phyloP scores from a whole-genome alignment of 1,284 basidiomycete genomes.

The Cronartium quercuum region DNA sequence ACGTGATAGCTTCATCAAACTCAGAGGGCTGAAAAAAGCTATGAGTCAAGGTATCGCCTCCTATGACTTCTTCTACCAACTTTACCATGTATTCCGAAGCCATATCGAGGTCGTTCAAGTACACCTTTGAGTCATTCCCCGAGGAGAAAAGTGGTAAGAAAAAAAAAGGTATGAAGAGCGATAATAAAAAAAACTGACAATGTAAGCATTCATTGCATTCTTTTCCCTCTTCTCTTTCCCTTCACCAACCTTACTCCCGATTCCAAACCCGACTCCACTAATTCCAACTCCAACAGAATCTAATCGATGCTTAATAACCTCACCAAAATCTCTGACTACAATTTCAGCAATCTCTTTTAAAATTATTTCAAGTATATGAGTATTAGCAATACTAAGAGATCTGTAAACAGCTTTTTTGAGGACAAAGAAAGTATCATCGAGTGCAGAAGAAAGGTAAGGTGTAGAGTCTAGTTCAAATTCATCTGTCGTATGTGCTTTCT shows the following conservation, averaged over 20 bases:
- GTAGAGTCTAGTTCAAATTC: constrained; percentile 11
- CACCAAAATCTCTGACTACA: constrained; percentile 72
- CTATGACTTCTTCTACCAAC: constrained; percentile 63
- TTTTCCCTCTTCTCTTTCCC: constrained; percentile 66
- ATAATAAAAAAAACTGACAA: constrained; percentile 57
- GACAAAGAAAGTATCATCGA: constrained; percentile 91
- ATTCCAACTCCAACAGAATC: constrained; percentile 56
- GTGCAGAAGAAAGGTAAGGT: constrained; percentile 60
- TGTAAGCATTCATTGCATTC: constrained; percentile 68
- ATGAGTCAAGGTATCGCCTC: constrained; percentile 59
- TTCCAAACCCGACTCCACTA: constrained; percentile 50
- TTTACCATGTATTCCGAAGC: constrained; percentile 79
- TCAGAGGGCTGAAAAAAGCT: constrained; percentile 63
- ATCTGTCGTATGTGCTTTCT: constrained; percentile 26
- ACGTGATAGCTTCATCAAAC: constrained; percentile 52
- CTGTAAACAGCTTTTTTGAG: constrained; percentile 73
- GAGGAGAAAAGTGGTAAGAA: not conserved
- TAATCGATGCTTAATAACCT: constrained; percentile 69
- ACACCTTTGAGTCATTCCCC: constrained; percentile 55
- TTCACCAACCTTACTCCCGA: constrained; percentile 46
- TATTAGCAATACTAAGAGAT: constrained; percentile 65
- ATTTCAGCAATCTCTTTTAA: constrained; percentile 62
- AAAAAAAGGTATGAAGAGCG: not conserved
- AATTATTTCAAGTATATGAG: constrained; percentile 58
- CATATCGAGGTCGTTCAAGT: constrained; percentile 80